phyloP scores from a whole-genome alignment of 2,329 filamentous ascomycete genomes.

The Fusarium abutilonis region DNA sequence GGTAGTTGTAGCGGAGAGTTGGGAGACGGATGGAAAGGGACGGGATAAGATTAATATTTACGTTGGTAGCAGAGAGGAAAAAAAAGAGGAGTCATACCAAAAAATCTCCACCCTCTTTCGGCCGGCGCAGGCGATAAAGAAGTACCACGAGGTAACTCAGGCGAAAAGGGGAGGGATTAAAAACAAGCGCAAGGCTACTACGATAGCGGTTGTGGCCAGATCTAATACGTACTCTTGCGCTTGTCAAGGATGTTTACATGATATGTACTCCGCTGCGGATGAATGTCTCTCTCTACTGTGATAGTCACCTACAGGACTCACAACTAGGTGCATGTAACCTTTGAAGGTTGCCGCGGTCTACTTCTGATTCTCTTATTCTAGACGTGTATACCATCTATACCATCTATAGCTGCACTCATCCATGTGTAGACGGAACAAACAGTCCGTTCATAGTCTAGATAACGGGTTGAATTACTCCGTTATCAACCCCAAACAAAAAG shows the following conservation, averaged over 20 bases:
- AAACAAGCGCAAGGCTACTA: constrained; percentile 41
- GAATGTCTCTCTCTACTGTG: constrained; percentile 26
- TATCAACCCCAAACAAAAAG: constrained; percentile 20
- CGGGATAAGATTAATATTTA: constrained; percentile 38
- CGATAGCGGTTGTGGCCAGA: constrained; percentile 20
- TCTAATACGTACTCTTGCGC: constrained; percentile 7
- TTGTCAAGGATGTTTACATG: constrained; percentile 40
- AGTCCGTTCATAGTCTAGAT: constrained; percentile 17
- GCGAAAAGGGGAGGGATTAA: constrained; percentile 6
- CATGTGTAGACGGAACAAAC: constrained; percentile 12
- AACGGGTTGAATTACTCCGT: constrained; percentile 2
- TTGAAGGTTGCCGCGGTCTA: background rate
- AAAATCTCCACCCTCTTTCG: constrained; percentile 36
- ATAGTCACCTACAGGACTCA: constrained; percentile 12
- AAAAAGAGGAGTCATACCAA: constrained; percentile 39
- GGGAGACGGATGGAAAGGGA: constrained; percentile 21
- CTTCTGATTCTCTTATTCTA: background rate
- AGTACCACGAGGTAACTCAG: constrained; percentile 2
- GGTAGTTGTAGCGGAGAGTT: constrained; percentile 18
- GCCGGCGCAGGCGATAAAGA: constrained; percentile 35
- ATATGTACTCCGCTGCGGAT: constrained; percentile 32
- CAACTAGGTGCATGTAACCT: background rate
- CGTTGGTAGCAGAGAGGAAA: constrained; percentile 18
- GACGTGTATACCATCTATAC: too few relatives aligned
- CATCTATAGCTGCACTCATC: background rate